Base-by-base conservation (phyloP, 805 yeast genomes). In the Myxozyma monticola region DNA sequence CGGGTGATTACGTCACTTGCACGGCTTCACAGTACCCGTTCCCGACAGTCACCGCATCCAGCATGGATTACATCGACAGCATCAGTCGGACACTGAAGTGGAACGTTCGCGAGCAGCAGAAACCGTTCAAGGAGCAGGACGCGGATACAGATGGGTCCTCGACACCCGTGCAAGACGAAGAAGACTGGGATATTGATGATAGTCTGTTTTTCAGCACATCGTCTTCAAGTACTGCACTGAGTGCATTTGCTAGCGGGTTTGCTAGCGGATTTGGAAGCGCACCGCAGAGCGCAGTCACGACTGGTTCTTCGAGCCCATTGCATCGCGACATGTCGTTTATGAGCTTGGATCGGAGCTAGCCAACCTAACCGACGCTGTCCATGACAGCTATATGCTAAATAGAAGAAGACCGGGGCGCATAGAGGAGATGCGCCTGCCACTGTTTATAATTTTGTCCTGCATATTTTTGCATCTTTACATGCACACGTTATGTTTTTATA, bases 91-190 rank as follows among this genome's bases (percentile, higher is more conserved):
- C 95, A 25, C 71, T 93, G 64, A 88, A 91, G 65, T 93, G 99
- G 99, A 91, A 91, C 66, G 88, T 79, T 24, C 77, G 97, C 59
- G 93, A 88, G 64, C 82, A 82, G 48, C 97, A 91, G 65, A 88
- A 87, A 62, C 84, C 95, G 2, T 85, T 88, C 65, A 77, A 76
- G 4, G 84, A 79, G 63, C n/a, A n/a, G n/a, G n/a, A n/a, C n/a
- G n/a, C n/a, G n/a, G 68, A 78, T 26, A 42, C 37, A 7, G 52
- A 45, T 39, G 59, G 47, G 39, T 56, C 44, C n/a, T 44, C 48
- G 14, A 57, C 53, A 38, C 34, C 49, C n/a, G 38, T 40, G 28
- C 22, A 40, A 28, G 35, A 18, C 29, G 48, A 30, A 29, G 52
- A 25, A 15, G 59, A 42, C 12, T 58, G 58, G 58, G 61, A 58